These are phyloP conservation scores for Pyronema omphalodes DNA, from an alignment of 495 filamentous ascomycete genomes.

Conservation along the genomic window DNA sequence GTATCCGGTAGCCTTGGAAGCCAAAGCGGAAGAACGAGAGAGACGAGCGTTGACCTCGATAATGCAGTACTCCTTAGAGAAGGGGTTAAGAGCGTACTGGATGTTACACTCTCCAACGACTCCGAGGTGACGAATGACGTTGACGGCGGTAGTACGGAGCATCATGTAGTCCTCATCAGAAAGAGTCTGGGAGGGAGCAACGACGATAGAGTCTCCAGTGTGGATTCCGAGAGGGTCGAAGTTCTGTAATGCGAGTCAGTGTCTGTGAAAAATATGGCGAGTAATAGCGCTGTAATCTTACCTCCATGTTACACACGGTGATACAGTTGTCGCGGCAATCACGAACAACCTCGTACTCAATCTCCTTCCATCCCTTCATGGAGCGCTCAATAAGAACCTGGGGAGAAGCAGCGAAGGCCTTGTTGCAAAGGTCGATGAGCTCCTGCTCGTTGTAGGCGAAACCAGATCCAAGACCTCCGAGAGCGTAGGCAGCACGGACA, in stretches of 20 bases:
- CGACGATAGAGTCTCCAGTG: constrained; percentile 95
- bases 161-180: constrained; percentile 99
- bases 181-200: constrained; percentile 89
- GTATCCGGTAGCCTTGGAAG: constrained; percentile 94
- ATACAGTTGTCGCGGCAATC: constrained; percentile 97
- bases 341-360: constrained; percentile 95
- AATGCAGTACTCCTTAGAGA: constrained; percentile 93
- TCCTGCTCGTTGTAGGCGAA: constrained; percentile 85
- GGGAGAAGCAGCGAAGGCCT: constrained; percentile 84
- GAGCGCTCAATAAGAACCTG: constrained; percentile 91
- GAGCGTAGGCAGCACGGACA: constrained; percentile 86
- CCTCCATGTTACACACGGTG: constrained; percentile 98
- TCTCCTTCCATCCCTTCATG: constrained; percentile 99
- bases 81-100: constrained; percentile 92
- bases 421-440: constrained; percentile 77
- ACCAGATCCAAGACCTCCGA: constrained; percentile 87
- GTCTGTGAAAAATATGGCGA: neutral
- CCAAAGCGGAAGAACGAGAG: constrained; percentile 82
- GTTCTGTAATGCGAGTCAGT: constrained; percentile 32
- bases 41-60: constrained; percentile 98
- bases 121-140: constrained; percentile 90
- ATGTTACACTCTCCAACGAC: constrained; percentile 99
- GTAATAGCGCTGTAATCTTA: neutral
- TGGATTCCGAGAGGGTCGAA: constrained; percentile 97
- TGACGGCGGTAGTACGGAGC: constrained; percentile 95